A percentile compares a stretch with the other conserved stretches of the same genome.
Evolutionary conservation across 768 basidiomycete species (phyloP).

Genomic region (Leccinum imitatum): DNA sequence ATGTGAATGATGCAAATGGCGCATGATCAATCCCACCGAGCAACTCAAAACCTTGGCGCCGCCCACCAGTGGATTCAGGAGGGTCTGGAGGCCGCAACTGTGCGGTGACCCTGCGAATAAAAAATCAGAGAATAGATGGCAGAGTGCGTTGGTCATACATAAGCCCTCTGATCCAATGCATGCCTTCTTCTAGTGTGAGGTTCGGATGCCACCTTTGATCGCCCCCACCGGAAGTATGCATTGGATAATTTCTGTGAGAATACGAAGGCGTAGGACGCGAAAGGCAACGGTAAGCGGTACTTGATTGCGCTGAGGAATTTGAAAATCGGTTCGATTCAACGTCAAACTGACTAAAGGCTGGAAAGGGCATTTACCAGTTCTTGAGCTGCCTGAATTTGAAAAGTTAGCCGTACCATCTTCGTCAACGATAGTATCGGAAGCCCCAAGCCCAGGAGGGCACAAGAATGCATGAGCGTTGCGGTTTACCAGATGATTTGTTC

Average conservation of each 20-base stretch:
- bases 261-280: conserved; percentile 56
- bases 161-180: conserved; percentile 71
- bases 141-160: conserved; percentile 45
- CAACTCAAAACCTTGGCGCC: conserved; percentile 49
- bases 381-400: conserved; percentile 7
- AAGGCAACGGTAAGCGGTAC: conserved; percentile 42
- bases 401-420: conserved; percentile 1
- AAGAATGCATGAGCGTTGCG: conserved; percentile 66
- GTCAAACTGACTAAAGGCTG: neutral
- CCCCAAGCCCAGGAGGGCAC: conserved; percentile 64
- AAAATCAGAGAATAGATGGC: conserved; percentile 7
- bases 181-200: conserved; percentile 55
- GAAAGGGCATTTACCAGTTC: conserved; percentile 4
- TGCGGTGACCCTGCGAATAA: conserved; percentile 51
- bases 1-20: conserved; percentile 70
- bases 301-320: conserved; percentile 4
- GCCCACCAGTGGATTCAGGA: conserved; percentile 36
- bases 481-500: conserved; percentile 58
- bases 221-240: conserved; percentile 66
- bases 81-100: conserved; percentile 53
- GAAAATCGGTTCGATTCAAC: neutral
- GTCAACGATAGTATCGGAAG: conserved; percentile 17
- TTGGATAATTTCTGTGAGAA: conserved; percentile 65
- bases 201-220: conserved; percentile 64
- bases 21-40: conserved; percentile 46